These are phyloP conservation scores for Leishmania arabica DNA, from an alignment of 208 protist species.

Conservation along the genomic window DNA sequence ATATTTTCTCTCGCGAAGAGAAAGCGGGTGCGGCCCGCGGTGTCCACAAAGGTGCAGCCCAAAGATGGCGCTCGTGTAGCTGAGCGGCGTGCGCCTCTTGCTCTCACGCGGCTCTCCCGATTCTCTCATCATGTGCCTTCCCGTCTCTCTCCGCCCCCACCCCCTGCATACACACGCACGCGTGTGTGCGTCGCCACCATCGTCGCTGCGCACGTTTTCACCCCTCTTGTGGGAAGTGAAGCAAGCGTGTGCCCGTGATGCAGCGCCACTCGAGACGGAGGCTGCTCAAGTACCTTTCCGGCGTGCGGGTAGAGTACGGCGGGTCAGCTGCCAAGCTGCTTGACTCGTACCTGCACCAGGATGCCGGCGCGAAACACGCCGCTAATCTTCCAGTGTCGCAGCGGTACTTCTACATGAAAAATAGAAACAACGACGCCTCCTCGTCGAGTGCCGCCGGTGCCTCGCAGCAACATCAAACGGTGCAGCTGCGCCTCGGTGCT, in stretches of 20 bases:
- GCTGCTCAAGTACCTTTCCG: constrained; percentile 67
- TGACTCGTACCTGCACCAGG: constrained; percentile 52
- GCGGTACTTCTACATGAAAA: constrained; percentile 73
- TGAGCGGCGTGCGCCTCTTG: not conserved
- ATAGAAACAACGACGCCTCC: constrained; percentile 2
- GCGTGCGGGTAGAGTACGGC: constrained; percentile 43
- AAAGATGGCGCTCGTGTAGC: not conserved
- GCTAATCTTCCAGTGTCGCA: constrained; percentile 80
- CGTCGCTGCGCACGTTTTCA: not conserved
- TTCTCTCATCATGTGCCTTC: not conserved
- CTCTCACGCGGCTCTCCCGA: not conserved
- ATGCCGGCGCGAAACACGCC: constrained; percentile 41
- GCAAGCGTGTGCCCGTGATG: constrained; percentile 6
- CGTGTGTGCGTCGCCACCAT: not conserved
- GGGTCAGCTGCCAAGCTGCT: constrained; percentile 67
- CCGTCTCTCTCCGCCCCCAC: not conserved
- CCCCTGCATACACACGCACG: not conserved
- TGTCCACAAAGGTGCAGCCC: not conserved
- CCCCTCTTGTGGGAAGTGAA: not conserved
- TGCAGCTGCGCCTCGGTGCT: constrained; percentile 75
- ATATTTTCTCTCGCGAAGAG: not conserved
- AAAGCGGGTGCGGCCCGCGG: not conserved
- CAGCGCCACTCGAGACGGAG: constrained; percentile 3
- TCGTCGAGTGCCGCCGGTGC: not conserved
- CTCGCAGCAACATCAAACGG: constrained; percentile 55